Conservation (phyloP, 768 basidiomycete species). For the Suillus cothurnatus region DNA sequence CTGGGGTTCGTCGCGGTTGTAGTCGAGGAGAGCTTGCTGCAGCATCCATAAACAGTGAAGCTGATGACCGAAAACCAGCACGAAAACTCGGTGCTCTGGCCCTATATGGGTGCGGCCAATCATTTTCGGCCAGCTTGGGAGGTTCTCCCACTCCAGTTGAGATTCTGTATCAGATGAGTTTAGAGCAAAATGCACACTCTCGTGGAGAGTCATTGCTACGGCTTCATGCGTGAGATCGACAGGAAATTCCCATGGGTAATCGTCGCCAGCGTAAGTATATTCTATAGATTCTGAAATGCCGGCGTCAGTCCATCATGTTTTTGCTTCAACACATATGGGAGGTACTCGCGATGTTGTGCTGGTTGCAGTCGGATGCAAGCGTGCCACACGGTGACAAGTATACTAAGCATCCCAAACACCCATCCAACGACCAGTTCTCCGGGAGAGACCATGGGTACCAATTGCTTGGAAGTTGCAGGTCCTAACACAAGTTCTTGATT, state of each 20-base stretch:
- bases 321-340: neutral
- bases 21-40: neutral
- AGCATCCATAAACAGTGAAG: neutral
- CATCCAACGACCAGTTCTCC: neutral
- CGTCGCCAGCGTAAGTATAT: neutral
- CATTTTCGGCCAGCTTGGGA: neutral
- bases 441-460: neutral
- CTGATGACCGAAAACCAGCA: neutral
- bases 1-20: slow-evolving; percentile 1
- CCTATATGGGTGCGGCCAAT: neutral
- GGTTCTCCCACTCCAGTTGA: neutral
- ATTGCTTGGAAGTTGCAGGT: too few relatives aligned
- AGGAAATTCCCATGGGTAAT: neutral
- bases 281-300: neutral
- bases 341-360: neutral
- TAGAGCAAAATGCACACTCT: neutral
- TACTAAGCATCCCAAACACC: neutral
- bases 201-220: slow-evolving; percentile 12
- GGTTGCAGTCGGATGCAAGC: neutral
- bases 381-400: neutral
- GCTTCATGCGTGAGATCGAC: slow-evolving; percentile 1
- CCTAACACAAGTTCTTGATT: too few relatives aligned
- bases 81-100: neutral
- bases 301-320: neutral
- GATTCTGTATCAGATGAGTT: neutral